Evolutionary conservation across 2,329 filamentous ascomycete species (phyloP).

Genomic region (Lasiodiplodia citricola): DNA sequence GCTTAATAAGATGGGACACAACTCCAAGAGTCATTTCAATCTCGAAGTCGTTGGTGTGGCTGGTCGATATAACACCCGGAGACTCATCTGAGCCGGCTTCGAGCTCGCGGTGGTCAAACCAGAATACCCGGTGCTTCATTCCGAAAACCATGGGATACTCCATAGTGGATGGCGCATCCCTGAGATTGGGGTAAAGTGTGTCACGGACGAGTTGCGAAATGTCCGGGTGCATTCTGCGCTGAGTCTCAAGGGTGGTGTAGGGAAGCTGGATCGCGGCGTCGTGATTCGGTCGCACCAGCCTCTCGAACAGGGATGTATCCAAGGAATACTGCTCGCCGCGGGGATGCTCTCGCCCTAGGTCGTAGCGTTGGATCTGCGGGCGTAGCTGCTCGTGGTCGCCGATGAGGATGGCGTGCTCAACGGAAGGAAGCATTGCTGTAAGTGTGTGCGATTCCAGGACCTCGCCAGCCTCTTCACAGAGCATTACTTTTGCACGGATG

Average conservation of each 20-base stretch:
- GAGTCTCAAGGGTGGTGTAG: slow-evolving; percentile 55
- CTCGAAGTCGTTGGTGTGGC: slow-evolving; percentile 64
- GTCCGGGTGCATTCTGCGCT: slow-evolving; percentile 69
- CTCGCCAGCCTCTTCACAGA: slow-evolving; percentile 73
- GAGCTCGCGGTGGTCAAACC: slow-evolving; percentile 62
- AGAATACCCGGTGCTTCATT: slow-evolving; percentile 62
- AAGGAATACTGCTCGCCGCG: slow-evolving; percentile 59
- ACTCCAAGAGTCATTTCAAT: slow-evolving; percentile 67
- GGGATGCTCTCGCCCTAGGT: slow-evolving; percentile 59
- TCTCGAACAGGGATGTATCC: slow-evolving; percentile 67
- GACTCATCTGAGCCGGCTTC: slow-evolving; percentile 44
- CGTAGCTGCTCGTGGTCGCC: slow-evolving; percentile 69
- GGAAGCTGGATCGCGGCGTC: slow-evolving; percentile 26
- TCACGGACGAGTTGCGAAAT: slow-evolving; percentile 65
- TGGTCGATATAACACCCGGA: slow-evolving; percentile 42
- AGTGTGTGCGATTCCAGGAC: slow-evolving; percentile 69
- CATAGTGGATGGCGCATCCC: slow-evolving; percentile 53
- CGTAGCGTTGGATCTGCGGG: slow-evolving; percentile 62
- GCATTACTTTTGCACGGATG: slow-evolving; percentile 61
- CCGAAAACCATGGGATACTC: slow-evolving; percentile 58
- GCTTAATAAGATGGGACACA: slow-evolving; percentile 68
- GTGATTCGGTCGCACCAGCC: slow-evolving; percentile 48
- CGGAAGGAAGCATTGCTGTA: slow-evolving; percentile 62
- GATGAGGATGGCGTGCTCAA: slow-evolving; percentile 69
- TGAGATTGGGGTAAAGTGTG: slow-evolving; percentile 62